A percentile compares a stretch with the other conserved stretches of the same genome.
Evolutionary conservation across 768 basidiomycete genomes (phyloP).

Genomic region (Strobilomyces confusus): DNA sequence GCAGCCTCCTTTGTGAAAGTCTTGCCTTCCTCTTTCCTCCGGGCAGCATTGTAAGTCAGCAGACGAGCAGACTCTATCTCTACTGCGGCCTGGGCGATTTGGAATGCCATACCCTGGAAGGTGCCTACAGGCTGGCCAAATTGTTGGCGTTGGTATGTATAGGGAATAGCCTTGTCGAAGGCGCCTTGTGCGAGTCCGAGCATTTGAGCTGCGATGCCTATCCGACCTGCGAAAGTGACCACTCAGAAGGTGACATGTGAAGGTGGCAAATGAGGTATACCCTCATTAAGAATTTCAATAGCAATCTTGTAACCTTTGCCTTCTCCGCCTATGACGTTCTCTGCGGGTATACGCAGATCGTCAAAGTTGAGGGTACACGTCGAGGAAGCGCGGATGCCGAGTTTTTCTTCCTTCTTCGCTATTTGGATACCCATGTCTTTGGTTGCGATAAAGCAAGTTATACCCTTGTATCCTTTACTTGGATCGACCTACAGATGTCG

Average conservation of each 20-base stretch:
- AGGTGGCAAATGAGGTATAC: conserved; percentile 26
- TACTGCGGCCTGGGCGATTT: conserved; percentile 85
- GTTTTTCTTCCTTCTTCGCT: conserved; percentile 98
- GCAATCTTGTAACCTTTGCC: conserved; percentile 96
- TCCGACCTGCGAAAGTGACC: conserved; percentile 52
- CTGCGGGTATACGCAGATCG: conserved; percentile 78
- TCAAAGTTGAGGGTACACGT: conserved; percentile 95
- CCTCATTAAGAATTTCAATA: conserved; percentile 96
- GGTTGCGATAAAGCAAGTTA: conserved; percentile 94
- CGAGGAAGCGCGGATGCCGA: conserved; percentile 93
- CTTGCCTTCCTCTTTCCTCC: conserved; percentile 87
- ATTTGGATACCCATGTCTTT: conserved; percentile 97
- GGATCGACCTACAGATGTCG: conserved; percentile 60
- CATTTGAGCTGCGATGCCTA: conserved; percentile 99
- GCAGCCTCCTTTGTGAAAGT: conserved; percentile 91
- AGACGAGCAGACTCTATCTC: conserved; percentile 89
- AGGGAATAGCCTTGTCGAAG: conserved; percentile 92
- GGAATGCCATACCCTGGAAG: conserved; percentile 96
- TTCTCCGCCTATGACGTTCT: conserved; percentile 88
- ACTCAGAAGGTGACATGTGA: not conserved
- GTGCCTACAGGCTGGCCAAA: conserved; percentile 92
- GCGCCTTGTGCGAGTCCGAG: conserved; percentile 96
- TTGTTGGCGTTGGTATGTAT: conserved; percentile 90
- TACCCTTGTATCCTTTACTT: conserved; percentile 96
- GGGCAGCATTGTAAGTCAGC: conserved; percentile 93